Evolutionary conservation across 2,329 filamentous ascomycete species (phyloP).

Genomic region (Fusarium equiseti): DNA sequence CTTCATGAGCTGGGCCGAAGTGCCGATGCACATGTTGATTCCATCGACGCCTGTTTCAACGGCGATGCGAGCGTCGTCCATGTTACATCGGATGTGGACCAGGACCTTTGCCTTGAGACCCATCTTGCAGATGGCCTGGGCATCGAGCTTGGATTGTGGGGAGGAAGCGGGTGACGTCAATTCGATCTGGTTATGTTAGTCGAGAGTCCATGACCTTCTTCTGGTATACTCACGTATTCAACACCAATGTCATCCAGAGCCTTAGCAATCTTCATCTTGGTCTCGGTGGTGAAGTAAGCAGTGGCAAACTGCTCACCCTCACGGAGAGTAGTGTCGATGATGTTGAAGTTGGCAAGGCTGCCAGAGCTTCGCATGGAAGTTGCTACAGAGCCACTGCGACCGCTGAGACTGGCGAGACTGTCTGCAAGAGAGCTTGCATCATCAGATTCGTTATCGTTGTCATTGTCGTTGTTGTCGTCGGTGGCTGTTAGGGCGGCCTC

Average conservation of each 20-base stretch:
- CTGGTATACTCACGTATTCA: constrained; percentile 39
- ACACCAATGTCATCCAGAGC: constrained; percentile 67
- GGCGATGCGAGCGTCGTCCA: constrained; percentile 74
- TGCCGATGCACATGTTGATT: constrained; percentile 82
- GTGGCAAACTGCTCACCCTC: constrained; percentile 66
- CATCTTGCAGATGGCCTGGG: constrained; percentile 93
- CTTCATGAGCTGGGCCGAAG: constrained; percentile 83
- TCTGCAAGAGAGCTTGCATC: constrained; percentile 19
- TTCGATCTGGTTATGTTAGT: constrained; percentile 60
- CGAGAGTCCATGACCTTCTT: rapidly evolving
- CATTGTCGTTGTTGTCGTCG: not conserved
- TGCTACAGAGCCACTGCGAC: constrained; percentile 17
- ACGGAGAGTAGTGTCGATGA: constrained; percentile 45
- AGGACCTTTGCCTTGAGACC: constrained; percentile 77
- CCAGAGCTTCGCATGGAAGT: constrained; percentile 24
- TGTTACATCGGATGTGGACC: constrained; percentile 49
- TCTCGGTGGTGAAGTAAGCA: constrained; percentile 79
- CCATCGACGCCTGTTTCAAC: constrained; percentile 78
- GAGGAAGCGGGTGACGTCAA: constrained; percentile 88
- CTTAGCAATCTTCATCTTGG: constrained; percentile 44
- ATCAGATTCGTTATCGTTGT: constrained; percentile 20
- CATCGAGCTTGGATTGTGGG: constrained; percentile 87
- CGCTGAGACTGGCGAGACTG: constrained; percentile 16
- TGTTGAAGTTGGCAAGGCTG: constrained; percentile 42
- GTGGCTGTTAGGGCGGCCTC: constrained; percentile 38